Evolutionary conservation across 73 alveolate species (phyloP), one percentile per base, ranked within the genome.

Genomic region (Paramecium pentaurelia): DNA sequence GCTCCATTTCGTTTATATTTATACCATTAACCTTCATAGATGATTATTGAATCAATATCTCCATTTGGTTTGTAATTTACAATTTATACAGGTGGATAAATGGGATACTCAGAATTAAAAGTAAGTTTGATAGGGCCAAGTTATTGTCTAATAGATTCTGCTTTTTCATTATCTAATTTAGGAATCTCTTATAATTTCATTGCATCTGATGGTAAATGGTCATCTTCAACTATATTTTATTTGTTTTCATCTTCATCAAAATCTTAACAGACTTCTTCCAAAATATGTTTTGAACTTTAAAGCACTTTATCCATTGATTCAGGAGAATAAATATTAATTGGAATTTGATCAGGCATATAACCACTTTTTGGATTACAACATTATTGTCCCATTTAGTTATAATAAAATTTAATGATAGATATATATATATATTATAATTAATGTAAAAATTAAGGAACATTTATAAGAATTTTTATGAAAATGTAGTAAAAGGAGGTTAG

Each of bases 401-500:
- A 3, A 40, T 40, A 40, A 40, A 40, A 40, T 0, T 40, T 8
- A 40, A 7, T n/a, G 70, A 18, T 54, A 54, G 28, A n/a, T 54
- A 54, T 54, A 18, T 54, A 54, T 54, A 54, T 20, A 54, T 28
- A 64, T 64, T 64, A 32, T 64, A 64, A 44, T 45, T 45, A 42
- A 80, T 80, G 91, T 40, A 80, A 38, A 40, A 36, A 45, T 80
- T 80, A 10, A 40, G 75, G 28, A 47, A 47, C 37, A 25, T 80
- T 14, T 80, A 45, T 80, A 45, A 42, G 36, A 42, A 47, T 27
- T 80, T 80, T 36, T 47, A 80, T 27, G 91, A 80, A 18, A 80
- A 80, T 80, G 73, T 80, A 14, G 51, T 80, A 14, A 80, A 80
- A 38, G 87, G 87, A 73, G 87, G 91, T 12, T 64, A 42, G 58